These are phyloP conservation scores for Hymenoscyphus infarciens DNA, from an alignment of 2,329 filamentous ascomycete species.

Conservation along the genomic window DNA sequence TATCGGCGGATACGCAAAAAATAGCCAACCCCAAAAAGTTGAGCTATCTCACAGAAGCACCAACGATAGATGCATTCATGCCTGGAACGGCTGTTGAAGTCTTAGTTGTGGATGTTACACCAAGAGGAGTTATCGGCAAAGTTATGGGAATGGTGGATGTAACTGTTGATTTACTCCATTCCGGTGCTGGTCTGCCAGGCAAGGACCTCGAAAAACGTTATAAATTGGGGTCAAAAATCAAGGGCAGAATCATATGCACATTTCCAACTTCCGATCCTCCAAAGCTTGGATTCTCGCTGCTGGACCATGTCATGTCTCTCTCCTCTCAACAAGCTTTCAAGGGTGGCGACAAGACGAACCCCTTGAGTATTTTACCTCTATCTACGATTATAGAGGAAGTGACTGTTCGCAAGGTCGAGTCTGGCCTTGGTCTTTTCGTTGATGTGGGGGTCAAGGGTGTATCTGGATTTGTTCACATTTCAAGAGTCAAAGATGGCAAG, in stretches of 20 bases:
- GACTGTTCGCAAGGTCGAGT: constrained; percentile 75
- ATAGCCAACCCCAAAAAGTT: constrained; percentile 63
- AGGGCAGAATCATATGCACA: constrained; percentile 82
- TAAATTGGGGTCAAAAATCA: constrained; percentile 79
- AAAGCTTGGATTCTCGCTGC: constrained; percentile 82
- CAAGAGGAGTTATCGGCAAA: constrained; percentile 79
- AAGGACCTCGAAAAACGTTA: constrained; percentile 72
- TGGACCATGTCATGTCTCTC: constrained; percentile 77
- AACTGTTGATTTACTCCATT: constrained; percentile 87
- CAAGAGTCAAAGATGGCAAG: constrained; percentile 83
- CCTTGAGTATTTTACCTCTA: constrained; percentile 59
- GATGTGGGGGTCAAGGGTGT: constrained; percentile 65
- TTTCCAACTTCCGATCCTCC: constrained; percentile 75
- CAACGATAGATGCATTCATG: constrained; percentile 84
- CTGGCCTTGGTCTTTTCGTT: constrained; percentile 77
- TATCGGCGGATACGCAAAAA: constrained; percentile 70
- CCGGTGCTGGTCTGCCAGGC: constrained; percentile 67
- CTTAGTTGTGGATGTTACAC: constrained; percentile 70
- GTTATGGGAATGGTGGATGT: constrained; percentile 88
- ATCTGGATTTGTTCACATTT: constrained; percentile 91
- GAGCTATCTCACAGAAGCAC: constrained; percentile 68
- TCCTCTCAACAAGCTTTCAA: constrained; percentile 41
- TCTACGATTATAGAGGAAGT: constrained; percentile 76
- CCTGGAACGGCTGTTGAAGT: constrained; percentile 89
- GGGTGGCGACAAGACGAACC: constrained; percentile 43